Evolutionary conservation across 140 eudicot species (phyloP), one percentile per base, ranked within the genome.

Genomic region (Senecio squalidus): DNA sequence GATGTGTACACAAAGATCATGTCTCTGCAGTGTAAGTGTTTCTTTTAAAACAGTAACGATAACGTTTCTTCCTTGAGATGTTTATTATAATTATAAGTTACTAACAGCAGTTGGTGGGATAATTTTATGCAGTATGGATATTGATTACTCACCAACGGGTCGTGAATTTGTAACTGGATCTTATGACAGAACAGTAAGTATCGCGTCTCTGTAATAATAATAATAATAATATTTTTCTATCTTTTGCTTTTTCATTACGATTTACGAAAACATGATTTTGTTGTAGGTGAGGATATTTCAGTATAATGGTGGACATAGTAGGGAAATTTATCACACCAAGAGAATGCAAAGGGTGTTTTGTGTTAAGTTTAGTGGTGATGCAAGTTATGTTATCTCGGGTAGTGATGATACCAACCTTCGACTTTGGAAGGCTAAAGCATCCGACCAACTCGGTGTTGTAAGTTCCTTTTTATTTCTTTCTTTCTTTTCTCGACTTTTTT

Each of bases 1-100:
- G 73, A 50, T 91, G 94, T 64, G 96, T 91, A 51, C 98, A 91
- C 76, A 77, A 83, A 72, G 98, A 91, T 68, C 98, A 91, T 45
- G 96, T 86, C 50, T 86, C 96, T 76, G 91, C 98, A 57, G 98
- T 91, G 98, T 91, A 91, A 74, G 95, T n/a, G n/a, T n/a, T n/a
- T n/a, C n/a, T n/a, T n/a, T n/a, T n/a, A n/a, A n/a, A n/a, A n/a
- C n/a, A n/a, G n/a, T n/a, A n/a, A 68, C 46, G 43, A 36, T 36
- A 30, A 16, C n/a, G n/a, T n/a, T n/a, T n/a, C n/a, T n/a, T n/a
- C n/a, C n/a, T n/a, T n/a, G n/a, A n/a, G n/a, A n/a, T n/a, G n/a
- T n/a, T n/a, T n/a, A n/a, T n/a, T n/a, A n/a, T n/a, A n/a, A n/a
- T n/a, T n/a, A n/a, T n/a, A n/a, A 14, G 10, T 22, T 16, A 6